These are phyloP conservation scores for Punica granatum DNA, from an alignment of 345 rosid species.

Conservation along the genomic window DNA sequence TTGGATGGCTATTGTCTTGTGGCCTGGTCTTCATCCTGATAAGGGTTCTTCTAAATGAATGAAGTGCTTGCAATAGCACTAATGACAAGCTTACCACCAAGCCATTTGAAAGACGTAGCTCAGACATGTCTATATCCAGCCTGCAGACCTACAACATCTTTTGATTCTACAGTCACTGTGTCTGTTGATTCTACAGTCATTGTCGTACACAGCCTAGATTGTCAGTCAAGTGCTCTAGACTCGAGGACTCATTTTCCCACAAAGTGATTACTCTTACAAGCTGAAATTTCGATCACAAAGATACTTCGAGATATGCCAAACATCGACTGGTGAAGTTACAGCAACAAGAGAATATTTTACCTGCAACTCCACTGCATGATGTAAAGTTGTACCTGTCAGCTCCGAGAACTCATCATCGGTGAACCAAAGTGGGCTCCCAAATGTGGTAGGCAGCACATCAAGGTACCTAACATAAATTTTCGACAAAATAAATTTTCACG, in stretches of 20 bases:
- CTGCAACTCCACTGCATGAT: constrained; percentile 75
- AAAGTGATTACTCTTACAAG: neutral
- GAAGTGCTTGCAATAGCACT: neutral
- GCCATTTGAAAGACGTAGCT: neutral
- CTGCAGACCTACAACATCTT: too few species aligned
- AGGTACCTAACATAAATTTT: constrained; percentile 48
- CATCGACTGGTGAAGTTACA: neutral
- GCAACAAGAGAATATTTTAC: constrained; percentile 16
- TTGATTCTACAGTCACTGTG: too few species aligned
- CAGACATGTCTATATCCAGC: neutral
- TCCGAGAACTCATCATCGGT: constrained; percentile 63
- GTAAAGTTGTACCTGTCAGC: constrained; percentile 70
- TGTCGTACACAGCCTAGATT: neutral
- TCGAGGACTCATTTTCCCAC: neutral
- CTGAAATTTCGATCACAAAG: neutral
- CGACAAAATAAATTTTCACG: constrained; percentile 12
- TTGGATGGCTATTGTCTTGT: neutral
- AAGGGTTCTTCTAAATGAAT: neutral
- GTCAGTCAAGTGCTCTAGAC: neutral
- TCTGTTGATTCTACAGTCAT: neutral
- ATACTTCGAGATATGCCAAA: neutral
- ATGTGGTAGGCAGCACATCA: constrained; percentile 80
- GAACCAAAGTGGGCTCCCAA: constrained; percentile 88
- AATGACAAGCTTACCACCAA: neutral
- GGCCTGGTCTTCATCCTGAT: neutral